Percentiles rank a stretch among this genome's conserved stretches.
Evolutionary conservation across 1,284 basidiomycete genomes (phyloP).

Genomic region (Microbotryum violaceum): DNA sequence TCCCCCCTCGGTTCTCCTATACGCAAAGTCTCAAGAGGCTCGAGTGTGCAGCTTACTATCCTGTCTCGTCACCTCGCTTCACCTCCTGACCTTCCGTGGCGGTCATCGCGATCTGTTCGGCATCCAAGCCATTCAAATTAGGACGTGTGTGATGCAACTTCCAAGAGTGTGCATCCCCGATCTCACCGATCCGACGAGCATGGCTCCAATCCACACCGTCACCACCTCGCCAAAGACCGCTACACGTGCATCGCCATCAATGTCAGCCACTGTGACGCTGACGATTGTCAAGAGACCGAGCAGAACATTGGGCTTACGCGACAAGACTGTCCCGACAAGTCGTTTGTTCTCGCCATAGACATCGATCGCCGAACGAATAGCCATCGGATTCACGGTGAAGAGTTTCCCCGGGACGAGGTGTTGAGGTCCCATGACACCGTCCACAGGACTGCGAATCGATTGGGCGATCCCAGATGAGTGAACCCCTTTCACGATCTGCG

Average conservation of each 20-base stretch:
- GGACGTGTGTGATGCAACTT: constrained; percentile 53
- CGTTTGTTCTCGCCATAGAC: constrained; percentile 91
- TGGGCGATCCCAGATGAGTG: no score
- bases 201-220: constrained; percentile 51
- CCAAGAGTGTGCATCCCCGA: background rate
- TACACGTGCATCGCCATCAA: background rate
- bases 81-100: constrained; percentile 74
- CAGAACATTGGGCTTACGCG: no score
- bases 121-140: constrained; percentile 55
- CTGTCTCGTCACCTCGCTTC: constrained; percentile 77
- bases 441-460: constrained; percentile 16
- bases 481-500: no score
- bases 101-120: constrained; percentile 48
- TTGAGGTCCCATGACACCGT: constrained; percentile 59
- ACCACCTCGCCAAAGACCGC: constrained; percentile 80
- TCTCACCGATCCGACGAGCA: constrained; percentile 40
- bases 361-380: constrained; percentile 52
- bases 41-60: constrained; percentile 34
- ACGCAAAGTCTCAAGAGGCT: no score
- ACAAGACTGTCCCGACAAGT: constrained; percentile 69
- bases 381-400: constrained; percentile 63
- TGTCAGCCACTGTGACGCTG: background rate
- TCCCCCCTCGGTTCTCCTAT: no score
- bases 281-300: no score
- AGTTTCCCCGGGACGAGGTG: constrained; percentile 75